Base-by-base conservation (phyloP, 2,329 filamentous ascomycete species). In the Cladosporium austrohemisphaericum region DNA sequence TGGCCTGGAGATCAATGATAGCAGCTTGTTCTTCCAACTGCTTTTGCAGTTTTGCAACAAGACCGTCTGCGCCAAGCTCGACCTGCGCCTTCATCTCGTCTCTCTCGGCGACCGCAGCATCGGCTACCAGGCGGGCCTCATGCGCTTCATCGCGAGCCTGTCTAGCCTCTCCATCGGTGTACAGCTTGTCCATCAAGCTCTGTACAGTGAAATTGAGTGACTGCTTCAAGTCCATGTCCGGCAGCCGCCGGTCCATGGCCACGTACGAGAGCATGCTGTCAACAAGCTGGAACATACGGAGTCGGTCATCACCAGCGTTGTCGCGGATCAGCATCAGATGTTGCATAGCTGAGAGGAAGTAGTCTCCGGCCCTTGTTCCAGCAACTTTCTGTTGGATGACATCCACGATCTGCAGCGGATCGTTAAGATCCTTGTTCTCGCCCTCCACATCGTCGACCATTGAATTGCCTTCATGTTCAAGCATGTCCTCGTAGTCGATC, bases 261-360 rank as follows among this genome's bases (percentile, higher is more conserved):
- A 98, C 92, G 69, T 97, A 97, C 69, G 90, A 95, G 57, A 98
- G 82, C 90, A 97, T 97, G n/a, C 88, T 85, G 70, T 98, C 93
- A 22, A 97, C 91, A 22, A 98, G 81, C 73, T 97, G 93, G 71
- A 97, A 98, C 85, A 96, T 93, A 41, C 89, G 84, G 54, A 96
- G 72, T 11, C 90, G 83, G 69, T 98, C 93, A 65, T 97, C 93
- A 41, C 86, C 86, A 60, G 94, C 89, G 56, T 90, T 93, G 63
- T 95, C 87, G 50, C 90, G 82, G 57, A 97, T 94, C 36, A 98
- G 79, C 59, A 98, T 78, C 67, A 98, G 78, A 73, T 98, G 93
- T 66, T 98, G 93, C 70, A 98, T 81, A 16, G 92, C 88, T 38
- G 92, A 96, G 23, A 95, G 76, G 68, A 97, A 98, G 73, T 97